These are phyloP conservation scores for Talaromyces nanjingensis DNA, from an alignment of 495 filamentous ascomycete genomes.

Conservation along the genomic window DNA sequence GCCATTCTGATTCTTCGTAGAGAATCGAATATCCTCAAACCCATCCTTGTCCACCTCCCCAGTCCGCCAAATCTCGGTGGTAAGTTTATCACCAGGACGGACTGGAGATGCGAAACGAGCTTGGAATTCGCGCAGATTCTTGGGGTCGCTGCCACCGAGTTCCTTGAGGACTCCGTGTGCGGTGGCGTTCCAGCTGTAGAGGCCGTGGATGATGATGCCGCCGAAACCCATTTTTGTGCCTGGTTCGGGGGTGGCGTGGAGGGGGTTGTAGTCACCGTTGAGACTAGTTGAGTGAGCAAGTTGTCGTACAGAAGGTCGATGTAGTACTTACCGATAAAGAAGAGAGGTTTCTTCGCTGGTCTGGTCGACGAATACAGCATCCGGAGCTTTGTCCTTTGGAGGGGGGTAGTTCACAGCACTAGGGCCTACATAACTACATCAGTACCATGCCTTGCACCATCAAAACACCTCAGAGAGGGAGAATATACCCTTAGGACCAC, in stretches of 20 bases:
- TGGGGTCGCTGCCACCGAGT: conserved; percentile 68
- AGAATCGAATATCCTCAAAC: conserved; percentile 76
- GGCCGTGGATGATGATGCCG: conserved; percentile 80
- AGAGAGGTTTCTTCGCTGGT: conserved; percentile 64
- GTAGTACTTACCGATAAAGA: conserved; percentile 60
- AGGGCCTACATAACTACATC: conserved; percentile 38
- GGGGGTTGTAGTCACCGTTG: conserved; percentile 88
- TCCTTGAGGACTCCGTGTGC: conserved; percentile 67
- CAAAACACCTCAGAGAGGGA: background rate
- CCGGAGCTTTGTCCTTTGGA: conserved; percentile 64
- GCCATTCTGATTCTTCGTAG: conserved; percentile 58
- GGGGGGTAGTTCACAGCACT: conserved; percentile 67
- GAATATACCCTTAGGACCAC: conserved; percentile 72
- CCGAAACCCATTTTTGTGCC: conserved; percentile 86
- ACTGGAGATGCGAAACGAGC: conserved; percentile 82
- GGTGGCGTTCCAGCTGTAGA: conserved; percentile 77
- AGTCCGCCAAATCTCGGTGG: conserved; percentile 42
- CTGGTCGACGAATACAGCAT: conserved; percentile 62
- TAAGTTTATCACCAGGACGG: conserved; percentile 55
- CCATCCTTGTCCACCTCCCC: conserved; percentile 55
- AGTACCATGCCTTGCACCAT: background rate
- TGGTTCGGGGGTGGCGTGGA: conserved; percentile 78
- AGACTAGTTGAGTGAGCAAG: conserved; percentile 40
- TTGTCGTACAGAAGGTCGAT: too few relatives aligned
- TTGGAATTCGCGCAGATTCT: conserved; percentile 78